phyloP scores from a whole-genome alignment of 768 basidiomycete genomes.

The Mycena albidolilacea region DNA sequence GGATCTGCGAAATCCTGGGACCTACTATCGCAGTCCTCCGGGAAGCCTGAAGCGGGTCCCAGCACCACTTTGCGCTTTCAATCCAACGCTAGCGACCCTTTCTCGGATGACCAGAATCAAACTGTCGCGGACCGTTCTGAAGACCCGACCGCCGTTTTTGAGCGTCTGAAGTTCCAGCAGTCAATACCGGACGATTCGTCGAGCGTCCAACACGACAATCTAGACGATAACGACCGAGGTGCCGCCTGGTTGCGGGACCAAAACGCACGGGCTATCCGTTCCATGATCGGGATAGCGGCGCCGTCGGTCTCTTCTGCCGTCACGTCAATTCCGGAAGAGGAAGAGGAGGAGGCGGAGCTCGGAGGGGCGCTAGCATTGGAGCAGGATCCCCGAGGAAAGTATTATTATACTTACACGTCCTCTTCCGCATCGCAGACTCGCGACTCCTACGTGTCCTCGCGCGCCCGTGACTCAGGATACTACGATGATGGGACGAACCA shows the following conservation, averaged over 20 bases:
- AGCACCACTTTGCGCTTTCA: conserved; percentile 34
- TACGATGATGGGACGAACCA: conserved; percentile 59
- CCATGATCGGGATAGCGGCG: conserved; percentile 74
- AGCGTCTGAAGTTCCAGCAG: conserved; percentile 69
- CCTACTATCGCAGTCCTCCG: conserved; percentile 31
- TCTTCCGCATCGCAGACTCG: conserved; percentile 46
- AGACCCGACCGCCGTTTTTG: conserved; percentile 66
- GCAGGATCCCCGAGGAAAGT: conserved; percentile 77
- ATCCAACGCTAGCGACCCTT: conserved; percentile 41
- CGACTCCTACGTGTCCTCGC: conserved; percentile 45
- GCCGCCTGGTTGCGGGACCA: conserved; percentile 90
- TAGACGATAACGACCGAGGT: conserved; percentile 75
- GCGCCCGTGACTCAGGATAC: conserved; percentile 65
- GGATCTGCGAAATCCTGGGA: conserved; percentile 38
- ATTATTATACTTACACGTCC: conserved; percentile 79
- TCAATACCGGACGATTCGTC: conserved; percentile 57
- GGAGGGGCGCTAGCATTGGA: conserved; percentile 78
- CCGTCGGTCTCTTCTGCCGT: conserved; percentile 70
- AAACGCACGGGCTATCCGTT: conserved; percentile 73
- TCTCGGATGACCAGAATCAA: conserved; percentile 49
- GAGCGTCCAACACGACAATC: conserved; percentile 58
- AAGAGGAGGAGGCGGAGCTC: conserved; percentile 60
- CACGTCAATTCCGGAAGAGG: conserved; percentile 56
- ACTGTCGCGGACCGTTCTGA: conserved; percentile 51
- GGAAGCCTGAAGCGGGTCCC: conserved; percentile 32